Base-by-base conservation (phyloP, 176 grass and related monocot species). In the Chrysopogon serrulatus region DNA sequence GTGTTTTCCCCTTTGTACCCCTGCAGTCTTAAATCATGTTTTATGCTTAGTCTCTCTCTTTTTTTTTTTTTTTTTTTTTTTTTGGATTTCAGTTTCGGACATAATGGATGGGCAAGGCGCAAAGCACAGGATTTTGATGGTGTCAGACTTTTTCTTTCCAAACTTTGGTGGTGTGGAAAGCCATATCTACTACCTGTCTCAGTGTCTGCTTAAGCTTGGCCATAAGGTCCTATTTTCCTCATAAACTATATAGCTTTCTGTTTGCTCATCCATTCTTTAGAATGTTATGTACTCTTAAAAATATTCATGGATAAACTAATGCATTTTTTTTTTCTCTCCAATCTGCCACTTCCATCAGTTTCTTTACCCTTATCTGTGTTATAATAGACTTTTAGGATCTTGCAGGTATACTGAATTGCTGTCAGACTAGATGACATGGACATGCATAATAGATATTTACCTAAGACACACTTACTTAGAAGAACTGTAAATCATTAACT, bases 141-240 rank as follows among this genome's bases (percentile, higher is more conserved):
- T 92, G 81, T 97, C 92, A 10, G 95, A 97, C 67, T 97, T 97
- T 36, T 94, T 97, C 92, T 97, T 94, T 82, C 92, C 92, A 40
- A 97, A 94, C 73, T 97, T 97, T 83, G 95, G 95, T 47, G 95
- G 95, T 3, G 90, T 97, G 14, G 95, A 97, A 79, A 94, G 88
- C 49, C 95, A 97, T 70, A 94, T 97, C 83, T 97, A 94, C 71
- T 94, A 92, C 85, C 81, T 97, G 23, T 97, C 95, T 0, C 92
- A 97, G 61, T 97, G 95, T 64, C 87, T 97, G 48, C 95, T 97
- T 67, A 91, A 98, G 87, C 90, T 90, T 62, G 95, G 92, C 43
- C 95, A 98, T 74, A 98, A 98, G 90, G 95, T 98, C 17, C 12
- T 43, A 30, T 60, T 77, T 51, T 73, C 8, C 10, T 32, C 19